phyloP scores from a whole-genome alignment of 345 rosid species.

The Lepidium didymum region DNA sequence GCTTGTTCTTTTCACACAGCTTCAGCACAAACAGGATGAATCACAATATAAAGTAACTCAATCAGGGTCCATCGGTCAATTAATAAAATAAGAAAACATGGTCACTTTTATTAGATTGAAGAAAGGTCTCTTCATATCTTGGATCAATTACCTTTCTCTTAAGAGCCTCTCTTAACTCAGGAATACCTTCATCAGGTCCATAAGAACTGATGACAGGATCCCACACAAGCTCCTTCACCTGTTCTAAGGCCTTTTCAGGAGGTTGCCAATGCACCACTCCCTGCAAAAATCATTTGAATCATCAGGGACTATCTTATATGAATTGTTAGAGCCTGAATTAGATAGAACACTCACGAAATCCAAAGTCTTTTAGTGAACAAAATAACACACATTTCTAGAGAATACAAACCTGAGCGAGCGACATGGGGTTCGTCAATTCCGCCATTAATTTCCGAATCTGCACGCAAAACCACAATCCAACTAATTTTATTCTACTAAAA shows the following conservation, averaged over 20 bases:
- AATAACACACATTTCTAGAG: conserved; percentile 5
- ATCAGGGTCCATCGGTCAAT: neutral
- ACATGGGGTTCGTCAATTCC: conserved; percentile 56
- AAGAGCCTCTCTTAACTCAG: conserved; percentile 69
- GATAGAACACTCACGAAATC: neutral
- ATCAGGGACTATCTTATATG: too few species aligned
- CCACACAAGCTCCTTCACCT: conserved; percentile 72
- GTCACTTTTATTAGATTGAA: neutral
- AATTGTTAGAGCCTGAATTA: neutral
- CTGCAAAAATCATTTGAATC: conserved; percentile 25
- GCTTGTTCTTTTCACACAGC: conserved; percentile 66
- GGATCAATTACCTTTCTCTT: conserved; percentile 41
- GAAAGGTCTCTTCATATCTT: neutral
- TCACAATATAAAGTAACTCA: neutral
- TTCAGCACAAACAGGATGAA: conserved; percentile 27
- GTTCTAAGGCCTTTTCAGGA: conserved; percentile 65
- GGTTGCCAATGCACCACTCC: conserved; percentile 97
- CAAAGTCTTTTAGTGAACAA: too few species aligned
- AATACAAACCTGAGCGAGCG: conserved; percentile 81
- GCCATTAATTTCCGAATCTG: conserved; percentile 78
- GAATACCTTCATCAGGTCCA: conserved; percentile 91
- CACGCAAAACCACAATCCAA: conserved; percentile 27
- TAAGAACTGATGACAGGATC: conserved; percentile 71
- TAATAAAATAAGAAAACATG: neutral
- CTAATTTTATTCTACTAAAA: neutral